phyloP scores from a whole-genome alignment of 2,329 filamentous ascomycete genomes.

The Capronia coronata region DNA sequence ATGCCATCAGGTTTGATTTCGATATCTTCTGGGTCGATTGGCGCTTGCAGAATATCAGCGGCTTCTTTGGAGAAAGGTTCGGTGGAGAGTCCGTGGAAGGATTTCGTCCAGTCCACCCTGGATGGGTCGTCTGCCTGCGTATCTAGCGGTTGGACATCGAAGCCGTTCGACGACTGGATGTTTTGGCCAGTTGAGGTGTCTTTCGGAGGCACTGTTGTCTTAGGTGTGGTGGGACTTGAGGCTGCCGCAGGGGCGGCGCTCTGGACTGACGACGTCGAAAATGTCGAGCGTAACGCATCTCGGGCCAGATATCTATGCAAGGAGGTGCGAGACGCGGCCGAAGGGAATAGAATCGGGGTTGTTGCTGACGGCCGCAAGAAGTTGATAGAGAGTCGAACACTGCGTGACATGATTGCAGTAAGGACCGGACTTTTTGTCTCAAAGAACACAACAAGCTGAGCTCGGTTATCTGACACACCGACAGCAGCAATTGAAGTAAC shows the following conservation, averaged over 20 bases:
- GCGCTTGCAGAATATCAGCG: slow-evolving; percentile 60
- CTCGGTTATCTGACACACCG: too few relatives aligned
- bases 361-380: neutral
- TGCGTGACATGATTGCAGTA: slow-evolving; percentile 6
- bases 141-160: slow-evolving; percentile 42
- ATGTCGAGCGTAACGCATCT: slow-evolving; percentile 11
- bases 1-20: slow-evolving; percentile 98
- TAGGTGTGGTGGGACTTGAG: slow-evolving; percentile 7
- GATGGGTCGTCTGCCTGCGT: slow-evolving; percentile 42
- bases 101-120: slow-evolving; percentile 73
- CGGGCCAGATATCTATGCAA: neutral
- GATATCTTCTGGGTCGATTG: slow-evolving; percentile 66
- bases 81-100: slow-evolving; percentile 70
- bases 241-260: slow-evolving; percentile 9
- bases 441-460: neutral
- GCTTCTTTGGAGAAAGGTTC: slow-evolving; percentile 65
- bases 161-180: slow-evolving; percentile 11
- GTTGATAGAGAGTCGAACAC: slow-evolving; percentile 6
- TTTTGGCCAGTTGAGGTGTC: slow-evolving; percentile 11
- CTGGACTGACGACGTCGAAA: slow-evolving; percentile 14
- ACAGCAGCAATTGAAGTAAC: too few relatives aligned
- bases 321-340: slow-evolving; percentile 4
- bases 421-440: neutral
- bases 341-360: slow-evolving; percentile 25
- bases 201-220: slow-evolving; percentile 5